Base-by-base conservation (phyloP, 1,284 basidiomycete genomes). In the Puccinia novopanici region DNA sequence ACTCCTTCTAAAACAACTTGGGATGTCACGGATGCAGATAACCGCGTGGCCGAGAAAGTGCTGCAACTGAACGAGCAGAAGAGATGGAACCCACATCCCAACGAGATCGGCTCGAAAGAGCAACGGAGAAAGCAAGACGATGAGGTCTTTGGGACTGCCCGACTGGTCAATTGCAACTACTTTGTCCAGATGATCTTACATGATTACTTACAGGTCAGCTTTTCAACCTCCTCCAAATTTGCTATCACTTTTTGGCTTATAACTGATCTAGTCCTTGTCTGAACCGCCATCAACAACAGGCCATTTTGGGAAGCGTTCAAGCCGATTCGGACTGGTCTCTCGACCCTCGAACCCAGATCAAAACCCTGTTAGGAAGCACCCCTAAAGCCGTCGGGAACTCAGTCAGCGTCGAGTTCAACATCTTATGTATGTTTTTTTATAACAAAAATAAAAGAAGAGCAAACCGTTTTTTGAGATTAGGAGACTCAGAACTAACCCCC, bases 131-230 rank as follows among this genome's bases (percentile, higher is more conserved):
- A 85, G 22, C 84, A 84, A 30, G 84, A 86, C 45, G 90, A 92
- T 72, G 91, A 92, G 84, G 89, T 93, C 74, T 93, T 93, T 87
- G 88, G 92, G 80, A 90, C 90, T 30, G 88, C 92, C 10, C 88
- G 92, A 52, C 87, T 92, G 70, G 89, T 93, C 81, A 93, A 93
- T 85, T 91, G 89, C 73, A 91, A 88, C 2, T 90, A 87, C 83
- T 92, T 92, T 84, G 90, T 63, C 4, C 52, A 59, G 52, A 67
- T 80, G 22, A 42, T 80, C 48, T 68, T 80, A 6, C 37, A 52
- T 55, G 71, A 65, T 65, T 74, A 76, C 59, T 52, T 65, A 48
- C 78, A 67, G 27, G 71, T 74, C 15, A 55, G 50, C n/a, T 50
- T 37, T 54, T 57, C 27, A 52, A 48, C 24, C 5, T 27, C 34